Evolutionary conservation across 495 filamentous ascomycete species (phyloP).

Genomic region (Clohesyomyces aquaticus): DNA sequence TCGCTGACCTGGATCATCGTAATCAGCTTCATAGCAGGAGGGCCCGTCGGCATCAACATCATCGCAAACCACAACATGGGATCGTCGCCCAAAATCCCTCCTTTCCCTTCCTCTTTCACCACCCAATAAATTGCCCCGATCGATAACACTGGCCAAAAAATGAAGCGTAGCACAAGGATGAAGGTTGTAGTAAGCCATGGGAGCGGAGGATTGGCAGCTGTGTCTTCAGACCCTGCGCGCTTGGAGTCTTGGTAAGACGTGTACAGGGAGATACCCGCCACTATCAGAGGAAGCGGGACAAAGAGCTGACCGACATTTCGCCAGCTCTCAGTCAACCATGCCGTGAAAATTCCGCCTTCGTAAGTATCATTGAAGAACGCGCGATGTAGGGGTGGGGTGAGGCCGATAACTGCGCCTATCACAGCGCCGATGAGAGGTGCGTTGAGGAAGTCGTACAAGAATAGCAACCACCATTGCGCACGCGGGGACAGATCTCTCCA

Average conservation of each 20-base stretch:
- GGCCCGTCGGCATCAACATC: conserved; percentile 74
- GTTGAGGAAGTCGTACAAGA: conserved; percentile 60
- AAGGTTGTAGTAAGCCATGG: conserved; percentile 49
- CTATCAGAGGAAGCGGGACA: conserved; percentile 67
- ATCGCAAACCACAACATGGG: conserved; percentile 75
- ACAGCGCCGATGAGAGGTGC: conserved; percentile 64
- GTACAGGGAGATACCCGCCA: conserved; percentile 66
- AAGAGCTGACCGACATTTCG: conserved; percentile 68
- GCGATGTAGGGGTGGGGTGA: conserved; percentile 61
- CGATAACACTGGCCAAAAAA: conserved; percentile 63
- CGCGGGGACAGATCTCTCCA: conserved; percentile 48
- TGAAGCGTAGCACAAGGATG: conserved; percentile 60
- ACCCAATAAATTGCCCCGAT: conserved; percentile 63
- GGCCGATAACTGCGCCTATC: conserved; percentile 62
- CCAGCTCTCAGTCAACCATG: conserved; percentile 68
- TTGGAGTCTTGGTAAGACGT: conserved; percentile 51
- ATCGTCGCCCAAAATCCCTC: conserved; percentile 61
- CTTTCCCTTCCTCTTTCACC: conserved; percentile 40
- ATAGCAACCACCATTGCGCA: conserved; percentile 48
- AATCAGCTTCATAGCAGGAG: conserved; percentile 69
- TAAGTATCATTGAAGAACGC: conserved; percentile 64
- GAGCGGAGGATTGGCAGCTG: conserved; percentile 50
- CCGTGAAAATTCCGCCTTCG: conserved; percentile 66
- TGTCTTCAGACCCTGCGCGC: neutral
- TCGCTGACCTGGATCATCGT: conserved; percentile 66